Base-by-base conservation (phyloP, 1,284 basidiomycete genomes). In the Cutaneotrichosporon sp. region DNA sequence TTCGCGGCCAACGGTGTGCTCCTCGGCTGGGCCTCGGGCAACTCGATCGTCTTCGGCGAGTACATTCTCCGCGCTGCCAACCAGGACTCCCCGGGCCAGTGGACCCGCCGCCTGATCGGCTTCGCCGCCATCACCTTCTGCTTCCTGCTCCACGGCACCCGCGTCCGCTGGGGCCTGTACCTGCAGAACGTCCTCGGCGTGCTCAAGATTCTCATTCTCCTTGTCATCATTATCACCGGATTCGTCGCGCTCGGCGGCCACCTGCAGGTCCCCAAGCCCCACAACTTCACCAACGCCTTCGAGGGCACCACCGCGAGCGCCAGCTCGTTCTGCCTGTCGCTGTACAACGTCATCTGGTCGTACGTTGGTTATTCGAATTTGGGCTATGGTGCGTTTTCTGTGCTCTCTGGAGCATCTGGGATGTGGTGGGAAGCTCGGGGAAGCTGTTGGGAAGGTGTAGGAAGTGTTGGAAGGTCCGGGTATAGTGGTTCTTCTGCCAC, bases 261-360 rank as follows among this genome's bases (percentile, higher is more conserved):
- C 11, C 69, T 81, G 42, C 73, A 72, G 20, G 77, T 85, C 33
- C 83, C 83, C 1, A 76, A 71, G 47, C 50, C 47, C 3, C 80
- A 75, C 55, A 85, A 86, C 72, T 86, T 86, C 72, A 72, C 73
- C 36, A 76, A 84, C 64, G 68, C 81, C 1, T 86, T 85, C 67
- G 70, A 68, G 9, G 84, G 83, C n/a, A 82, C 83, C 3, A 72
- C 67, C 8, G 74, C 64, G 10, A 72, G 80, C 53, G 81, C 77
- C 1, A 84, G 84, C 68, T 76, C 75, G 4, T 70, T 85, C 24
- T 80, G 82, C 8, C 84, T 62, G 36, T 66, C 64, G 4, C 55
- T 72, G n/a, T 52, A 63, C 59, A 71, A 63, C 47, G 63, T 67
- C 50, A 69, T 63, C 49, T 70, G n/a, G 42, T 59, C 56, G 24